Conservation (phyloP, 1,284 basidiomycete species). For the Mrakiaceae sp. region DNA sequence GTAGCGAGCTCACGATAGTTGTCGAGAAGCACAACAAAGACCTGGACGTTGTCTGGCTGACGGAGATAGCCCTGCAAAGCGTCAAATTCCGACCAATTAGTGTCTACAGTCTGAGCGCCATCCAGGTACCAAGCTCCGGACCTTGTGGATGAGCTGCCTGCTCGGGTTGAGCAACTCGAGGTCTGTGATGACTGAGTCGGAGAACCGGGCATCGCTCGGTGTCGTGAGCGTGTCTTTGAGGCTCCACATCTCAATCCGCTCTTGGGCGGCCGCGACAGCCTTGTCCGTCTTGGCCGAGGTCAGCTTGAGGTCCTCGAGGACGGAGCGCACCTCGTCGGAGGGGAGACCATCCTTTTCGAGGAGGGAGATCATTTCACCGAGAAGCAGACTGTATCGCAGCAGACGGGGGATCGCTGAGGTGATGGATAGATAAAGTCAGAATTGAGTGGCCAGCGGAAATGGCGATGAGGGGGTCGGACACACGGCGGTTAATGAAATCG, state of each 20-base stretch:
- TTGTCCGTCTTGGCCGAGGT: constrained; percentile 45
- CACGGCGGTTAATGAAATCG: constrained; percentile 62
- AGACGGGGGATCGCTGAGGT: constrained; percentile 63
- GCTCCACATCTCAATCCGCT: constrained; percentile 75
- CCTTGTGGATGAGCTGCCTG: constrained; percentile 67
- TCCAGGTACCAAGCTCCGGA: constrained; percentile 25
- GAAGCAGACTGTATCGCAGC: constrained; percentile 74
- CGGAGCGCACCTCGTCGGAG: constrained; percentile 60
- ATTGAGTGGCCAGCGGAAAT: too few relatives aligned
- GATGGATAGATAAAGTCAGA: too few relatives aligned
- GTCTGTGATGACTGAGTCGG: constrained; percentile 56
- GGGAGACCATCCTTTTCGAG: constrained; percentile 53
- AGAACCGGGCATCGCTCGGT: constrained; percentile 5
- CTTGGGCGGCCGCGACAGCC: constrained; percentile 66
- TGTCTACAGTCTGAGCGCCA: too few relatives aligned
- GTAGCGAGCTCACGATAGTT: constrained; percentile 59
- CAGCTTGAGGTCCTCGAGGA: constrained; percentile 66
- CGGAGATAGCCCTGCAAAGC: constrained; percentile 41
- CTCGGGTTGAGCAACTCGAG: constrained; percentile 76
- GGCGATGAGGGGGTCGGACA: too few relatives aligned
- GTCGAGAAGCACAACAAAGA: constrained; percentile 80
- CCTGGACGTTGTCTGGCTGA: constrained; percentile 68
- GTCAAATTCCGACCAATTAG: too few relatives aligned
- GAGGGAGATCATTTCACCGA: constrained; percentile 59
- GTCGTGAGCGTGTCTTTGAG: constrained; percentile 47